Percentiles rank a stretch among this genome's conserved stretches.
Conservation (phyloP, 2,329 filamentous ascomycete species). For the Aureobasidium mangrovei region DNA sequence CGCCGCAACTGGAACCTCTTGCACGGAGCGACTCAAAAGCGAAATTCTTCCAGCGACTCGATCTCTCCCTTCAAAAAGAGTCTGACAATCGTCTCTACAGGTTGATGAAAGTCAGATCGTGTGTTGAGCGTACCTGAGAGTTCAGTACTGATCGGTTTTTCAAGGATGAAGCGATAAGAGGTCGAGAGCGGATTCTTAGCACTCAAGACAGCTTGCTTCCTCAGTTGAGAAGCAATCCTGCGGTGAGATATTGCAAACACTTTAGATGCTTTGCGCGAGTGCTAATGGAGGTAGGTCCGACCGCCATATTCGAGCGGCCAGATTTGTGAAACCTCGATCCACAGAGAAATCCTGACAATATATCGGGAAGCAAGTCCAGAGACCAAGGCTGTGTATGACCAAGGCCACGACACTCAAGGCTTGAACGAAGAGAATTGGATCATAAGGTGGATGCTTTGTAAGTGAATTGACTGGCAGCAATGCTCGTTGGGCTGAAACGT, state of each 20-base stretch:
- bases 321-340: constrained; percentile 40
- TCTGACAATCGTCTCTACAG: constrained; percentile 31
- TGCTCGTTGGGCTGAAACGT: not conserved
- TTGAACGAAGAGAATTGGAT: constrained; percentile 42
- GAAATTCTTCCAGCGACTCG: constrained; percentile 35
- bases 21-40: constrained; percentile 39
- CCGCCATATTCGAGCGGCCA: constrained; percentile 39
- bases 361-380: constrained; percentile 31
- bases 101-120: constrained; percentile 34
- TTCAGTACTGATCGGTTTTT: not conserved
- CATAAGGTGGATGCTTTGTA: constrained; percentile 42
- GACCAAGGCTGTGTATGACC: constrained; percentile 34
- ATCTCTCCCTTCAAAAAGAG: constrained; percentile 31
- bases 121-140: not conserved
- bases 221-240: constrained; percentile 27
- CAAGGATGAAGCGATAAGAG: constrained; percentile 36
- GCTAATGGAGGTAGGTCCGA: constrained; percentile 14
- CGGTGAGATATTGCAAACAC: not conserved
- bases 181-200: constrained; percentile 34
- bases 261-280: not conserved
- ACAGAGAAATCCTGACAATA: constrained; percentile 36
- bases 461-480: not conserved
- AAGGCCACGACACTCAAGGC: constrained; percentile 33
- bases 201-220: constrained; percentile 32
- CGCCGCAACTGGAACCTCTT: constrained; percentile 25